These are phyloP conservation scores for Bacidia rubella DNA, from an alignment of 495 filamentous ascomycete genomes.

Conservation along the genomic window DNA sequence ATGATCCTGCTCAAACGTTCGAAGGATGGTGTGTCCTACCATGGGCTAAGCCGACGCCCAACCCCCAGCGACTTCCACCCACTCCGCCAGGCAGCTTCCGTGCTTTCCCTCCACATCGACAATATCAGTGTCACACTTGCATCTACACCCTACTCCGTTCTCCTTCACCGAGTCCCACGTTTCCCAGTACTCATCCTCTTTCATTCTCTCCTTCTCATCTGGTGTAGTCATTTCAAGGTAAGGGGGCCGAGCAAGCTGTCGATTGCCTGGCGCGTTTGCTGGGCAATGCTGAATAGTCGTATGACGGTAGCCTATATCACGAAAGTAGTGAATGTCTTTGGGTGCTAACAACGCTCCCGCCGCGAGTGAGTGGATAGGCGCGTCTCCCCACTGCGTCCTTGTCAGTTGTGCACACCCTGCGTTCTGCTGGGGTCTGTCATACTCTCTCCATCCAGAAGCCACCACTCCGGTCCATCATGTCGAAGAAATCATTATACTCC, in stretches of 20 bases:
- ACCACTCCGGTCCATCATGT: constrained; percentile 97
- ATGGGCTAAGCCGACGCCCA: constrained; percentile 56
- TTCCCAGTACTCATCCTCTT: constrained; percentile 97
- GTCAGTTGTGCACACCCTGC: constrained; percentile 19
- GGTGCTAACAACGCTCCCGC: constrained; percentile 76
- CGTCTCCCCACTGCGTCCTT: constrained; percentile 77
- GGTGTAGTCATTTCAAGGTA: constrained; percentile 74
- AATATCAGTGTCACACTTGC: constrained; percentile 97
- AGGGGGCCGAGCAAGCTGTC: constrained; percentile 69
- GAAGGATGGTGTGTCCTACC: neutral
- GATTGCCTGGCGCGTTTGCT: constrained; percentile 73
- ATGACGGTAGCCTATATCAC: constrained; percentile 95
- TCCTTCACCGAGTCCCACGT: constrained; percentile 73
- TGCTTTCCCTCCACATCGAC: constrained; percentile 94
- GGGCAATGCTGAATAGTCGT: constrained; percentile 99
- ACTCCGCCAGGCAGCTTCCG: constrained; percentile 87
- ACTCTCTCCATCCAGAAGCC: constrained; percentile 99
- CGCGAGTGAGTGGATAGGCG: constrained; percentile 94
- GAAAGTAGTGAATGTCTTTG: constrained; percentile 93
- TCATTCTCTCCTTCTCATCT: constrained; percentile 74
- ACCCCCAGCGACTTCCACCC: constrained; percentile 94
- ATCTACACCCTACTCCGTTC: constrained; percentile 94
- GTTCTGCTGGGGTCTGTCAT: constrained; percentile 12
- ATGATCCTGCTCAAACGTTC: neutral
- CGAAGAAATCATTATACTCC: constrained; percentile 94